phyloP scores from a whole-genome alignment of 306 rosid genomes.

The Ammopiptanthus mongolicus region DNA sequence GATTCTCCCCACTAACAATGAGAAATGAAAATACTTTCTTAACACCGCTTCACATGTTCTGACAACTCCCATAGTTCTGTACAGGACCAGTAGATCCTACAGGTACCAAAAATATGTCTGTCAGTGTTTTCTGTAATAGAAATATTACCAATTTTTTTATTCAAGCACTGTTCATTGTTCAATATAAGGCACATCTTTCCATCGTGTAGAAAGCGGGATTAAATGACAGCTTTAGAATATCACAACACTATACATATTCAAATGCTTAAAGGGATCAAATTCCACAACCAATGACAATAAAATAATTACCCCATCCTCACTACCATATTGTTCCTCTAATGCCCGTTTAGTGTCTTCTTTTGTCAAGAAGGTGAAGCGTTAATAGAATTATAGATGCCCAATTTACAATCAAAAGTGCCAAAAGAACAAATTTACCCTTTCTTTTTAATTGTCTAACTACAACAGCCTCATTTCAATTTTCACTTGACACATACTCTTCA shows the following conservation, averaged over 20 bases:
- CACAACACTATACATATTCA: slow-evolving; percentile 1
- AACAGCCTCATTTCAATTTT: no score
- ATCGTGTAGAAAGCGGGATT: not conserved
- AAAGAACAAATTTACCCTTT: no score
- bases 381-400: no score
- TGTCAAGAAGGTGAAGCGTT: no score
- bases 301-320: slow-evolving; percentile 86
- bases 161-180: not conserved
- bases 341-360: slow-evolving; percentile 94
- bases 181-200: not conserved
- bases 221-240: not conserved
- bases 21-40: not conserved
- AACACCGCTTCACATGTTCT: not conserved
- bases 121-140: not conserved
- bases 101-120: not conserved
- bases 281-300: not conserved
- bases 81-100: not conserved
- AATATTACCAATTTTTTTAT: not conserved
- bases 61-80: not conserved
- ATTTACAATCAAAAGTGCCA: no score
- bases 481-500: no score
- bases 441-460: no score
- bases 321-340: slow-evolving; percentile 97
- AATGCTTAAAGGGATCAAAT: slow-evolving; percentile 11
- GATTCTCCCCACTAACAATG: no score